These are phyloP conservation scores for Margaritispora aquatica DNA, from an alignment of 495 filamentous ascomycete species.

Conservation along the genomic window DNA sequence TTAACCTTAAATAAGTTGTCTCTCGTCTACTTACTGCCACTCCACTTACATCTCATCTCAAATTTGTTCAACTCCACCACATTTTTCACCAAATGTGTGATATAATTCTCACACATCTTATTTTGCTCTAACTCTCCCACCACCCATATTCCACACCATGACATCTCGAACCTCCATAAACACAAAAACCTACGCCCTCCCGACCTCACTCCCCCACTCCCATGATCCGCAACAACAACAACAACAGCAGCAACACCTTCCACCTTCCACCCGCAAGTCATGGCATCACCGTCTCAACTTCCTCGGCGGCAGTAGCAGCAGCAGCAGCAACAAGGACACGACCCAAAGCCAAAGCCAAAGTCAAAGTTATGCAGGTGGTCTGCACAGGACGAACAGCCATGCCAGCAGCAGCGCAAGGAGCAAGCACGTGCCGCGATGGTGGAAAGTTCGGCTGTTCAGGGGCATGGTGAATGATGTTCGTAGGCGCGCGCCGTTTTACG, in stretches of 20 bases:
- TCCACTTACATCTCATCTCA: too few species aligned
- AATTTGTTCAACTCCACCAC: background rate
- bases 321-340: background rate
- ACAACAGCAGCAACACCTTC: too few species aligned
- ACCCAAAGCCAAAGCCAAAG: background rate
- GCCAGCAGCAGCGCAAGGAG: constrained; percentile 13
- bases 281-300: constrained; percentile 13
- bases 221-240: constrained; percentile 9
- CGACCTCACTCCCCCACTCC: constrained; percentile 5
- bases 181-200: constrained; percentile 16
- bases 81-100: background rate
- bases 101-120: too few species aligned
- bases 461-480: constrained; percentile 73
- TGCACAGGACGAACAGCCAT: too few species aligned
- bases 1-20: background rate
- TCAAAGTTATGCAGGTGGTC: too few species aligned
- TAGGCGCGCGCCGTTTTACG: constrained; percentile 66
- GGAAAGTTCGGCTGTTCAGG: constrained; percentile 22
- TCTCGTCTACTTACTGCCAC: too few species aligned
- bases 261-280: constrained; percentile 1
- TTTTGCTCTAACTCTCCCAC: too few species aligned
- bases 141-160: background rate
- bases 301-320: background rate
- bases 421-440: constrained; percentile 18
- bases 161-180: constrained; percentile 8